Base-by-base conservation (phyloP, 495 filamentous ascomycete species). In the Letharia columbiana region DNA sequence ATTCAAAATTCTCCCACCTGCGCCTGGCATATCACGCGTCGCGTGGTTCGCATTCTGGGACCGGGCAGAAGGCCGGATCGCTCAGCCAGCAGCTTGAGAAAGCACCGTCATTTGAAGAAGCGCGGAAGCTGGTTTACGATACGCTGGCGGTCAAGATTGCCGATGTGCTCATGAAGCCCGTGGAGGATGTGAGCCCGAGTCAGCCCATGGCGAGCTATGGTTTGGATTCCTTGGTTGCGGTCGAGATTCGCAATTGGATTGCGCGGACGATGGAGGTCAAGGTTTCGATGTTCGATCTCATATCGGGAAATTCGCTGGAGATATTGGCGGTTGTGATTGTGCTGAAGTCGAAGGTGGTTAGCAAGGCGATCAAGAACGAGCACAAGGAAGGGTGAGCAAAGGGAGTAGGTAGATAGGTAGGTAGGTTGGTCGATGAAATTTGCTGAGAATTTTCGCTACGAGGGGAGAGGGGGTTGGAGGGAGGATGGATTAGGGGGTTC, bases 221-320 rank as follows among this genome's bases (percentile, higher is more conserved):
- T 15, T 70, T 79, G 20, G 77, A 79, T 57, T 77, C 75, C 0
- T 68, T 79, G 15, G 75, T 74, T 45, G 75, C 76, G 4, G 72
- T 77, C 4, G 75, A 75, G 6, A 62, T 79, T 8, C 72, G 77
- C 33, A 77, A 75, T 60, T 79, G 77, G 77, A 68, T 78, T 7
- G 62, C 31, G 17, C 70, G 71, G 63, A 68, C 69, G 39, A 60
- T 77, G 13, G 61, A 68, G 31, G 69, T 72, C n/a, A 69, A 76
- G 41, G 56, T 75, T 56, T 79, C 83, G 71, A 78, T 84, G 23
- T 66, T 84, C 35, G 52, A 56, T 56, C 12, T 56, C 12, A 35
- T 56, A 1, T 1, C 1, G 3, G 52, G 52, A 12, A 56, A 56
- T 18, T 35, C 52, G 52, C 4, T 56, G 52, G 52, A 56, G 13